Percentiles rank a stretch among this genome's conserved stretches.
Evolutionary conservation across 768 basidiomycete genomes (phyloP).

Genomic region (Tricholomella constricta): DNA sequence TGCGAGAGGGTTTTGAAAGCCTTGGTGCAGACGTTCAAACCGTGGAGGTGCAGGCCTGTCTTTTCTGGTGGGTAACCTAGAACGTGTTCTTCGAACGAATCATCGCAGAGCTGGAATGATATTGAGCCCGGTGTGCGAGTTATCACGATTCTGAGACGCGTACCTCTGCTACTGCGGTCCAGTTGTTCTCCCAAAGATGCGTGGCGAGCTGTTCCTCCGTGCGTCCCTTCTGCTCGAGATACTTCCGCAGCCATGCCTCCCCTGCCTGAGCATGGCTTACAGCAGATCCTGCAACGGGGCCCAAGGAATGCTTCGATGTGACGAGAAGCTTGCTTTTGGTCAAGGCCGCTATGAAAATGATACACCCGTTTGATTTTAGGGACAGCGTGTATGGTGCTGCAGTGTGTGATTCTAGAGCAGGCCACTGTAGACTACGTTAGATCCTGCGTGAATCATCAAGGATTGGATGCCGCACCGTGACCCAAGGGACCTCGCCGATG

Average conservation of each 20-base stretch:
- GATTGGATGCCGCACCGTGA: conserved; percentile 56
- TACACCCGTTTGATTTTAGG: conserved; percentile 94
- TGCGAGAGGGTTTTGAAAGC: conserved; percentile 75
- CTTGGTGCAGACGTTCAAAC: conserved; percentile 72
- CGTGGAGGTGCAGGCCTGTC: conserved; percentile 92
- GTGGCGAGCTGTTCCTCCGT: conserved; percentile 75
- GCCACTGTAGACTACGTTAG: conserved; percentile 58
- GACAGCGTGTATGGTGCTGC: conserved; percentile 81
- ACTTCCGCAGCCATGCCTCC: conserved; percentile 77
- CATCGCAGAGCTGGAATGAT: conserved; percentile 85
- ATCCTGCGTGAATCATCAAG: background rate
- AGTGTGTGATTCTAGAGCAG: conserved; percentile 67
- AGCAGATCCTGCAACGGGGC: conserved; percentile 42
- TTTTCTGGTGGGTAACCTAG: conserved; percentile 78
- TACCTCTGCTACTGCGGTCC: conserved; percentile 94
- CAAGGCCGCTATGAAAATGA: conserved; percentile 92
- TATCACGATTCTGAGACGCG: conserved; percentile 17
- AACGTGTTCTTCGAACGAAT: conserved; percentile 96
- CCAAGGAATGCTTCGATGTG: conserved; percentile 92
- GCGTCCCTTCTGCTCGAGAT: conserved; percentile 60
- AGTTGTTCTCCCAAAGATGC: conserved; percentile 75
- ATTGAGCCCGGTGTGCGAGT: background rate
- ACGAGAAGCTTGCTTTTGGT: conserved; percentile 74
- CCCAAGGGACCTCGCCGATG: conserved; percentile 95
- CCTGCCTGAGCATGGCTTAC: conserved; percentile 82